Conservation (phyloP, 352 stramenopile species). For the Thalassiosira hispida region DNA sequence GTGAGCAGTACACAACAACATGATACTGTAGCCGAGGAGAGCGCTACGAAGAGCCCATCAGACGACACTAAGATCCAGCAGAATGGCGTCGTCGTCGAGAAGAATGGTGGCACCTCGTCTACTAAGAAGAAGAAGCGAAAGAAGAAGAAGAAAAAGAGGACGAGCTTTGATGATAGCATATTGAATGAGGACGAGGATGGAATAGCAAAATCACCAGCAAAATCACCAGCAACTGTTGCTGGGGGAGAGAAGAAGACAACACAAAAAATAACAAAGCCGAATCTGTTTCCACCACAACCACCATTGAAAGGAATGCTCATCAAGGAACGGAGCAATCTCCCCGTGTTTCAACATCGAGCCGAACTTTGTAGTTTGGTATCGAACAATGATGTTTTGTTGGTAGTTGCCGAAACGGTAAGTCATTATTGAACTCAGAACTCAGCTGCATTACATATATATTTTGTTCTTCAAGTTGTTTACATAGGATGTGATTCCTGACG, state of each 20-base stretch:
- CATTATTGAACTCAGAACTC: too few species aligned
- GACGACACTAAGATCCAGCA: neutral
- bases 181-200: neutral
- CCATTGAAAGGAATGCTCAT: constrained; percentile 44
- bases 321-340: constrained; percentile 59
- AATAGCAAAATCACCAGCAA: constrained; percentile 3
- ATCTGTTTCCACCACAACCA: neutral
- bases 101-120: neutral
- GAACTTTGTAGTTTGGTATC: constrained; percentile 60
- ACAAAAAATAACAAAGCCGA: neutral
- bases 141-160: constrained; percentile 27
- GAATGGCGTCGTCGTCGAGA: neutral
- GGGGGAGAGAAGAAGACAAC: neutral
- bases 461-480: too few species aligned
- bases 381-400: constrained; percentile 71
- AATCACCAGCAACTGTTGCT: neutral
- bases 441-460: too few species aligned
- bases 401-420: constrained; percentile 76
- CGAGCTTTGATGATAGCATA: constrained; percentile 3
- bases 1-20: neutral
- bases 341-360: constrained; percentile 69
- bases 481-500: too few species aligned
- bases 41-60: neutral
- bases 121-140: constrained; percentile 11
- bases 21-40: neutral